Conservation (phyloP, 345 rosid genomes). For the Eucalyptus shirleyi region DNA sequence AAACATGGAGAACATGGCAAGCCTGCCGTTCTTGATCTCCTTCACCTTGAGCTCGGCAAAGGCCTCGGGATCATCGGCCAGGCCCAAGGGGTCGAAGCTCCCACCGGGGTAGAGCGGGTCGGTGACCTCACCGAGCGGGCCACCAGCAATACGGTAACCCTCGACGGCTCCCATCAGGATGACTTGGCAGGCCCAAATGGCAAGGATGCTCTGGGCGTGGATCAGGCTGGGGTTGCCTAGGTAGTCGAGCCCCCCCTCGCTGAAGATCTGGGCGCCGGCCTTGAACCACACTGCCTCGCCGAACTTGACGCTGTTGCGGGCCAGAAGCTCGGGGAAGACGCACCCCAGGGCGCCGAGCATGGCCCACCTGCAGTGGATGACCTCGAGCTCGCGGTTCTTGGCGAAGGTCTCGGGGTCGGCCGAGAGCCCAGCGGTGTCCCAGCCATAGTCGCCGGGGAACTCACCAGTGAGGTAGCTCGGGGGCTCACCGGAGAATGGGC, state of each 20-base stretch:
- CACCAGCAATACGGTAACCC: not conserved
- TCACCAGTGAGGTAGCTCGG: not conserved
- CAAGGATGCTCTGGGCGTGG: slow-evolving; percentile 14
- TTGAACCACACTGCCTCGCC: slow-evolving; percentile 6
- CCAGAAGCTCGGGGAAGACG: slow-evolving; percentile 1
- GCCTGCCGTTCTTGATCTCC: slow-evolving; percentile 12
- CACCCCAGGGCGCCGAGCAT: slow-evolving; percentile 7
- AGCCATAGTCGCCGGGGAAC: slow-evolving; percentile 4
- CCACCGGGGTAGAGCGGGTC: slow-evolving; percentile 8
- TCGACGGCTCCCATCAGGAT: slow-evolving; percentile 5
- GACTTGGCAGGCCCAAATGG: slow-evolving; percentile 3
- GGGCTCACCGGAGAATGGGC: slow-evolving; percentile 4
- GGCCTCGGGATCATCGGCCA: slow-evolving; percentile 13
- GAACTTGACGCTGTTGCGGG: slow-evolving; percentile 3
- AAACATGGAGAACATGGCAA: slow-evolving; percentile 13
- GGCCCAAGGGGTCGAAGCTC: slow-evolving; percentile 10
- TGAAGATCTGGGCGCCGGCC: slow-evolving; percentile 1
- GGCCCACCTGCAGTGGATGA: slow-evolving; percentile 11
- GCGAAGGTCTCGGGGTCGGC: slow-evolving; percentile 6
- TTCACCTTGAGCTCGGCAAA: slow-evolving; percentile 12
- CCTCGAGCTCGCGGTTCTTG: slow-evolving; percentile 8
- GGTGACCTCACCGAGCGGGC: slow-evolving; percentile 2
- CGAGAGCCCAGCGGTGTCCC: slow-evolving; percentile 1
- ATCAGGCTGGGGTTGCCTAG: slow-evolving; percentile 5
- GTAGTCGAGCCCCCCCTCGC: slow-evolving; percentile 7